phyloP scores from a whole-genome alignment of 768 basidiomycete species.

The Termitomyces sp. region DNA sequence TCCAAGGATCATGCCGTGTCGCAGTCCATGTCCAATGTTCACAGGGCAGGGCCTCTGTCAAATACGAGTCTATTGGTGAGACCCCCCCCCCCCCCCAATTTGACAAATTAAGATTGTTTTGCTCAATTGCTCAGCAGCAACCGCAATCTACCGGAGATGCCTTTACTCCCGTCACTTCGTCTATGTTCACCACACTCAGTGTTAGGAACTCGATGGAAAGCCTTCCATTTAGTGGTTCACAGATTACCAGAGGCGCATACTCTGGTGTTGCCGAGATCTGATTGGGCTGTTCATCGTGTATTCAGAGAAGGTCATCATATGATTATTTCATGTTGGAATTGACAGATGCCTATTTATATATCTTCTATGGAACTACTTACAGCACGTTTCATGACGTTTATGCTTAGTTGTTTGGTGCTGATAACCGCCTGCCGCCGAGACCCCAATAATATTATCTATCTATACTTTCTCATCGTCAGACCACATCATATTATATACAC shows the following conservation, averaged over 20 bases:
- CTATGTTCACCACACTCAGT: slow-evolving; percentile 22
- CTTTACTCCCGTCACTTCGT: slow-evolving; percentile 21
- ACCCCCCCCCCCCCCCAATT: no score
- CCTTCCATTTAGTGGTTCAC: slow-evolving; percentile 14
- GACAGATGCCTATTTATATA: background rate
- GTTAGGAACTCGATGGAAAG: slow-evolving; percentile 27
- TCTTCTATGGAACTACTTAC: no score
- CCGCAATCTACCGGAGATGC: slow-evolving; percentile 15
- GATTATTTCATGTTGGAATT: background rate
- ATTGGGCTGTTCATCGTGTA: background rate
- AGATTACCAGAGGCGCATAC: slow-evolving; percentile 19
- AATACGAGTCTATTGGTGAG: slow-evolving; percentile 1
- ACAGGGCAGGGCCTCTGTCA: background rate
- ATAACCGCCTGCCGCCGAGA: no score
- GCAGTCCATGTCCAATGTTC: slow-evolving; percentile 8
- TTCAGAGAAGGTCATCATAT: background rate
- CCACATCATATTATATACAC: no score
- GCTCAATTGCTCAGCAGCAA: background rate
- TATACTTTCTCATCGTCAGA: no score
- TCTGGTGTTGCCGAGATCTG: slow-evolving; percentile 27
- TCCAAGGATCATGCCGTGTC: background rate
- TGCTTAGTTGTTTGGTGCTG: no score
- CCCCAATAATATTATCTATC: no score
- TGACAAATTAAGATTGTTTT: background rate
- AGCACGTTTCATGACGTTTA: no score